Percentiles rank a stretch among this genome's conserved stretches.
Evolutionary conservation across 2,329 filamentous ascomycete genomes (phyloP).

Genomic region (Blastomyces silverae): DNA sequence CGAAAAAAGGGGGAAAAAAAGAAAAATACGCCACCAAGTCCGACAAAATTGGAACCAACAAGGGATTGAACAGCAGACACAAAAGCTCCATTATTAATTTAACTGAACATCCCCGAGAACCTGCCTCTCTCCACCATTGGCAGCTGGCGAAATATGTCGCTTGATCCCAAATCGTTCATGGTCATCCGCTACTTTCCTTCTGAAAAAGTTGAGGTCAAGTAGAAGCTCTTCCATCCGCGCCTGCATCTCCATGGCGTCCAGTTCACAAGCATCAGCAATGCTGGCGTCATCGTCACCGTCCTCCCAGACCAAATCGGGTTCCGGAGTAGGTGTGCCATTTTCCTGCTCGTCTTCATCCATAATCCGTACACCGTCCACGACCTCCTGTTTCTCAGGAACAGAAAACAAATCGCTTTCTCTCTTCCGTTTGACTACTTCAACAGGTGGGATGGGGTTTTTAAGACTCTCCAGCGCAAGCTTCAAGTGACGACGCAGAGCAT

Average conservation of each 20-base stretch:
- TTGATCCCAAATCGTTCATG: slow-evolving; percentile 37
- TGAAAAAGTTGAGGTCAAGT: slow-evolving; percentile 71
- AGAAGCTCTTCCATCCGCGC: slow-evolving; percentile 79
- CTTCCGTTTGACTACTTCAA: slow-evolving; percentile 29
- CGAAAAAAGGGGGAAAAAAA: slow-evolving; percentile 1
- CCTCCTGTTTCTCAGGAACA: slow-evolving; percentile 35
- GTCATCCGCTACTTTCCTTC: slow-evolving; percentile 79
- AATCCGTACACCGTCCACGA: slow-evolving; percentile 26
- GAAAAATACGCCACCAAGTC: not conserved
- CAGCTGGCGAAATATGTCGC: slow-evolving; percentile 15
- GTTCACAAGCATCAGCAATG: slow-evolving; percentile 28
- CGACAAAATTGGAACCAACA: not conserved
- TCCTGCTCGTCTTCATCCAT: slow-evolving; percentile 52
- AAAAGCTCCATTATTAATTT: slow-evolving; percentile 7
- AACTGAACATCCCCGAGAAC: slow-evolving; percentile 14
- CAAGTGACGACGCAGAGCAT: slow-evolving; percentile 78
- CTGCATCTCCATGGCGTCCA: slow-evolving; percentile 59
- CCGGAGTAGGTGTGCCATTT: slow-evolving; percentile 28
- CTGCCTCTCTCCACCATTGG: slow-evolving; percentile 7
- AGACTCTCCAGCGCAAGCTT: slow-evolving; percentile 77
- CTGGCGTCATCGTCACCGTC: slow-evolving; percentile 24
- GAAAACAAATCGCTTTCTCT: slow-evolving; percentile 34
- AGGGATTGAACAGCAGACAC: not conserved
- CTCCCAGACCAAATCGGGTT: slow-evolving; percentile 29
- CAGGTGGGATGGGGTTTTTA: slow-evolving; percentile 76